Evolutionary conservation across 192 early-diverging fungal genomes (phyloP).

Genomic region (Cladochytrium replicatum): DNA sequence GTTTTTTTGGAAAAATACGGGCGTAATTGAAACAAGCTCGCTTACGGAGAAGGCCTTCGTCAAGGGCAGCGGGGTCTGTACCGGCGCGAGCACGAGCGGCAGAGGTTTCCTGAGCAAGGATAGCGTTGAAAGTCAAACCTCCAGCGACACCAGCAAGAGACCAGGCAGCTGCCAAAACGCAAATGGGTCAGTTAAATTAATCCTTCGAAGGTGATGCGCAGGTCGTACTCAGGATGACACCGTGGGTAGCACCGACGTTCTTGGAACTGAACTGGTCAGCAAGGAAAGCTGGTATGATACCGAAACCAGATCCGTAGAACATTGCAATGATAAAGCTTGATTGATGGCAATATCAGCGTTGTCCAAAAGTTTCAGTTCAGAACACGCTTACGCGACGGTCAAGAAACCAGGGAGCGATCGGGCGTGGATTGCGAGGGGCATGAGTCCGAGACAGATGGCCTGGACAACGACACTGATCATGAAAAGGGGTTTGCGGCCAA

Average conservation of each 20-base stretch:
- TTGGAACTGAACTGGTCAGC: constrained; percentile 74
- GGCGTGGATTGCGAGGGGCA: constrained; percentile 45
- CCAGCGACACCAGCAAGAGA: constrained; percentile 64
- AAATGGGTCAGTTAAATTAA: too few relatives aligned
- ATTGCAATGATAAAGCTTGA: constrained; percentile 55
- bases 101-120: constrained; percentile 36
- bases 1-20: too few relatives aligned
- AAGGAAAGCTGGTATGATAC: constrained; percentile 63
- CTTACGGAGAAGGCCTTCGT: too few relatives aligned
- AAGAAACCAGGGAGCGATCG: constrained; percentile 48
- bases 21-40: too few relatives aligned
- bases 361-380: too few relatives aligned
- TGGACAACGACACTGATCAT: constrained; percentile 50
- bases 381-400: too few relatives aligned
- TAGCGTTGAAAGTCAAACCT: constrained; percentile 55
- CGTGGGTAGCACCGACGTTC: constrained; percentile 64
- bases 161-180: too few relatives aligned
- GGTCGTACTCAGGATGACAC: constrained; percentile 66
- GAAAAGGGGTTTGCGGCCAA: constrained; percentile 59
- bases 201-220: too few relatives aligned
- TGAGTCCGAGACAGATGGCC: constrained; percentile 44
- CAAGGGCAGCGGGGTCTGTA: background rate
- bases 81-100: background rate
- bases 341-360: too few relatives aligned
- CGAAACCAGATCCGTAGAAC: constrained; percentile 69